A percentile compares a stretch with the other conserved stretches of the same genome.
Evolutionary conservation across 352 stramenopile species (phyloP).

Genomic region (Aphanomyces invadans): DNA sequence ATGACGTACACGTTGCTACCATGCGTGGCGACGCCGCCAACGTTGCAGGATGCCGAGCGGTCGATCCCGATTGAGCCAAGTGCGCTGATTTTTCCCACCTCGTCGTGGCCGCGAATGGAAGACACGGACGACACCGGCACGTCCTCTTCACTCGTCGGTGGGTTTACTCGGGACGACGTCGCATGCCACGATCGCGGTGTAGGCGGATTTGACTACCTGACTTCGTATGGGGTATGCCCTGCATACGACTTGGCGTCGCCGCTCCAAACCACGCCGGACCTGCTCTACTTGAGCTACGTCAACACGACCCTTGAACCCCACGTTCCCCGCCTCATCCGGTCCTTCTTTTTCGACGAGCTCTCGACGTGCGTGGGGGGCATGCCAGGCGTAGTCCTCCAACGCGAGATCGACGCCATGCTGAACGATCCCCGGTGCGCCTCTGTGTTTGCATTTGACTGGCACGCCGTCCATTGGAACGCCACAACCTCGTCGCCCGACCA

Average conservation of each 20-base stretch:
- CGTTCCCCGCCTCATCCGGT: neutral
- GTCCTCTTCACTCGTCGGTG: too few species aligned
- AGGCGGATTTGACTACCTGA: neutral
- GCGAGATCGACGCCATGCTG: neutral
- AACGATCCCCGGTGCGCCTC: neutral
- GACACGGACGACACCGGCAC: too few species aligned
- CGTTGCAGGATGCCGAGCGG: too few species aligned
- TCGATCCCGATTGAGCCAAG: too few species aligned
- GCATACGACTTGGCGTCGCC: neutral
- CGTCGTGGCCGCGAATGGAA: too few species aligned
- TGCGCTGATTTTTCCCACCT: too few species aligned
- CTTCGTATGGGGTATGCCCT: neutral
- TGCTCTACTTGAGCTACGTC: neutral
- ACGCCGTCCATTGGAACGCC: neutral
- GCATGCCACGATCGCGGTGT: too few species aligned
- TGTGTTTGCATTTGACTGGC: neutral
- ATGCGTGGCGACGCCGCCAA: too few species aligned
- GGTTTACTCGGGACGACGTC: too few species aligned
- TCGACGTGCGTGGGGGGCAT: constrained; percentile 1
- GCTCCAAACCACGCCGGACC: neutral
- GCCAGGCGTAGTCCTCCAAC: neutral
- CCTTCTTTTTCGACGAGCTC: neutral
- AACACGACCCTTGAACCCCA: neutral
- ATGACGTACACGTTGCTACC: too few species aligned
- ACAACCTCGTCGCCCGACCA: neutral